These are phyloP conservation scores for Tricholoma sp. DNA, from an alignment of 768 basidiomycete species.

Conservation along the genomic window DNA sequence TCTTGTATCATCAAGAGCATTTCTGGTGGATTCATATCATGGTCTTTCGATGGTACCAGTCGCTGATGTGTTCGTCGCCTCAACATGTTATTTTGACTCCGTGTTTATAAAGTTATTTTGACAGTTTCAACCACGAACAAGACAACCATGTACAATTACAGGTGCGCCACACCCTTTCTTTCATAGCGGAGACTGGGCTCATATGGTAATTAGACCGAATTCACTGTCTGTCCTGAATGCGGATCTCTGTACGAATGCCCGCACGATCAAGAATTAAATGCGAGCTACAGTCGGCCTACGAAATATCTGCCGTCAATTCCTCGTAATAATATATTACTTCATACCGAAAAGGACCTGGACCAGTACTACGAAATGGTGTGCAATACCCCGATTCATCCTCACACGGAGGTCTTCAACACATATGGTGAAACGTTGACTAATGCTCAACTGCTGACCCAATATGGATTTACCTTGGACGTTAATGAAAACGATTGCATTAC, in stretches of 20 bases:
- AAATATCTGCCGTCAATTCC: background rate
- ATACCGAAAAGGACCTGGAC: slow-evolving; percentile 19
- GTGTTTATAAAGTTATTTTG: slow-evolving; percentile 4
- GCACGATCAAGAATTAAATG: slow-evolving; percentile 50
- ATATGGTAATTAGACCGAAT: slow-evolving; percentile 50
- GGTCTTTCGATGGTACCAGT: slow-evolving; percentile 80
- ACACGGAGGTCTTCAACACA: slow-evolving; percentile 68
- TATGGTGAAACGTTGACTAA: slow-evolving; percentile 67
- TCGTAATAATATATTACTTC: background rate
- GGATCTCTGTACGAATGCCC: slow-evolving; percentile 62
- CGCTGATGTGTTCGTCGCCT: slow-evolving; percentile 64
- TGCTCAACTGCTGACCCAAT: slow-evolving; percentile 59
- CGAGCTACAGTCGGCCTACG: slow-evolving; percentile 1
- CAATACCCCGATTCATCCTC: slow-evolving; percentile 42
- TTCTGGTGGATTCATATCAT: slow-evolving; percentile 79
- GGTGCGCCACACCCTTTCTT: slow-evolving; percentile 30
- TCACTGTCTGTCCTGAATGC: slow-evolving; percentile 67
- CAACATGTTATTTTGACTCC: slow-evolving; percentile 6
- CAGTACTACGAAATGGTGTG: slow-evolving; percentile 65
- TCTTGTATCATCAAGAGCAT: slow-evolving; percentile 78
- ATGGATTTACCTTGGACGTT: slow-evolving; percentile 71
- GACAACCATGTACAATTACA: slow-evolving; percentile 72
- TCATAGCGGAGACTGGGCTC: background rate
- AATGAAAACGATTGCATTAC: slow-evolving; percentile 62
- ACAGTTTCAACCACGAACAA: slow-evolving; percentile 69